phyloP scores from a whole-genome alignment of 2,329 filamentous ascomycete genomes.

The Exserohilum turcica region DNA sequence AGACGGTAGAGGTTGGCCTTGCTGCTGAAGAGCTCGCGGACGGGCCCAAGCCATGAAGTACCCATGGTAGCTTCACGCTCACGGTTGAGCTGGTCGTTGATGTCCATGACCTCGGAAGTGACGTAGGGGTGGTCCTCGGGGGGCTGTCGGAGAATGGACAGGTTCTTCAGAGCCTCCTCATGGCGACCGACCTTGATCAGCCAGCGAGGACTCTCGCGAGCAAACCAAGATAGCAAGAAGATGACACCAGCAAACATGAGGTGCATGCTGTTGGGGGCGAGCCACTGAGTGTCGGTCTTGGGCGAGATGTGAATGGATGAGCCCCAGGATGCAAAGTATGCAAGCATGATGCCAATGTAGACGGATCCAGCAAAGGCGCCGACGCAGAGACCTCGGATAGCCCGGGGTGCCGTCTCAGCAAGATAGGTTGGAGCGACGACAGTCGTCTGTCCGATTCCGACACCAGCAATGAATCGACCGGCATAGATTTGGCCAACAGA shows the following conservation, averaged over 20 bases:
- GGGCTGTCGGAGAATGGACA: constrained; percentile 65
- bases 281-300: constrained; percentile 54
- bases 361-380: constrained; percentile 73
- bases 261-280: constrained; percentile 75
- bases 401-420: constrained; percentile 71
- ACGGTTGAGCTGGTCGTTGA: constrained; percentile 68
- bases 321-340: constrained; percentile 71
- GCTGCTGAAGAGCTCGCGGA: constrained; percentile 71
- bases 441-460: constrained; percentile 70
- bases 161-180: constrained; percentile 62
- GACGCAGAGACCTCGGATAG: constrained; percentile 74
- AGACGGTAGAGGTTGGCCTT: constrained; percentile 75
- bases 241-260: constrained; percentile 78
- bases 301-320: constrained; percentile 58
- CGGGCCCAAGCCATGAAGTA: constrained; percentile 64
- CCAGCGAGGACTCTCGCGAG: constrained; percentile 72
- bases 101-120: constrained; percentile 64
- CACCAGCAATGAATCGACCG: constrained; percentile 68
- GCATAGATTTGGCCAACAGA: constrained; percentile 62
- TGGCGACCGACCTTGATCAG: constrained; percentile 68
- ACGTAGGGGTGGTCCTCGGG: constrained; percentile 65
- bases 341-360: constrained; percentile 77
- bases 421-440: constrained; percentile 74
- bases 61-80: constrained; percentile 74
- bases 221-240: constrained; percentile 70